Evolutionary conservation across 176 grass and related monocot genomes (phyloP), one percentile per base, ranked within the genome.

Genomic region (Elymus sibiricus): DNA sequence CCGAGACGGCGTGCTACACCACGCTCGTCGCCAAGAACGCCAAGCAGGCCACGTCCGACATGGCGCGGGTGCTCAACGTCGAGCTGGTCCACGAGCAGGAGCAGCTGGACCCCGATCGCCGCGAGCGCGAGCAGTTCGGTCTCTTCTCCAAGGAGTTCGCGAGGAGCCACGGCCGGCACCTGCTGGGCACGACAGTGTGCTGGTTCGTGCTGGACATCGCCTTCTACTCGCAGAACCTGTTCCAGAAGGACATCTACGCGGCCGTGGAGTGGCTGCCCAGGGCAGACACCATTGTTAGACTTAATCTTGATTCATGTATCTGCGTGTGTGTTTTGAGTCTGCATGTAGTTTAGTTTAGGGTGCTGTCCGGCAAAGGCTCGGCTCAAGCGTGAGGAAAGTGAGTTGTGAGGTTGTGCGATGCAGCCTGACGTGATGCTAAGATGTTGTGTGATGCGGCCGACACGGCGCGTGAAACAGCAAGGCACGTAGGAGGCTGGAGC

Each of bases 201-300:
- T 94, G 92, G 84, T 92, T 94, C 81, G 39, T 94, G 9, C 94
- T 97, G 17, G 94, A 87, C 83, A 90, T 92, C 74, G 94, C 92
- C 78, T 92, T 97, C 88, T 97, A 97, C 88, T 88, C 85, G 40
- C 92, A 97, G 88, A 97, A 94, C 83, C 90, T 97, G 66, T 94
- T 97, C 38, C 94, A 97, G 77, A 94, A 92, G 77, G 80, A 90
- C 79, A 94, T 97, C 78, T 97, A n/a, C 74, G 56, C 47, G 10
- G 74, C 74, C 10, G 75, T 77, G 1, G 1, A 14, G 1, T 77
- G 75, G 75, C 21, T 77, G 6, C 91, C 84, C 0, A 56, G 84
- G 72, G 84, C 84, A 1, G 42, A 6, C 9, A 91, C 87, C 2
- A 96, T 96, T n/a, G n/a, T n/a, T n/a, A n/a, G n/a, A n/a, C n/a